These are phyloP conservation scores for Starmerella gropengiesseri DNA, from an alignment of 805 yeast species.

Conservation along the genomic window DNA sequence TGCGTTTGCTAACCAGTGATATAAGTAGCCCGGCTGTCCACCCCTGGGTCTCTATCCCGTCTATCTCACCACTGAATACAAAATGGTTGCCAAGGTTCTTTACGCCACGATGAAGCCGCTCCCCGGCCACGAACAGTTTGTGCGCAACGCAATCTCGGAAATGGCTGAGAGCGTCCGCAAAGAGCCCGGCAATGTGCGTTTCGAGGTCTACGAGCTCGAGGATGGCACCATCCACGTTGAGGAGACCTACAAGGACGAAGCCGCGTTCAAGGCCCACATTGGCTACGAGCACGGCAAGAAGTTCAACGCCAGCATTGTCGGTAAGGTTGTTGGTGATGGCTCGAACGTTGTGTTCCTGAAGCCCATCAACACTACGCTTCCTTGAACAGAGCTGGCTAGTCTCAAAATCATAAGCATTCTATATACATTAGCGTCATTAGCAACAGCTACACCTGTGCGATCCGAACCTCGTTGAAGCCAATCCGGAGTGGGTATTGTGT, in stretches of 20 bases:
- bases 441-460: no score
- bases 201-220: constrained; percentile 24
- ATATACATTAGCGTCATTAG: no score
- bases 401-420: no score
- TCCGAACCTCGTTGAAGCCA: no score
- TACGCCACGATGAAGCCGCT: constrained; percentile 24
- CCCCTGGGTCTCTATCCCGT: no score
- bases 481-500: background rate
- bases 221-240: constrained; percentile 24
- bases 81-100: constrained; percentile 17
- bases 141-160: constrained; percentile 19
- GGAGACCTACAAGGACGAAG: constrained; percentile 27
- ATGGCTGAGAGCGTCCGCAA: constrained; percentile 22
- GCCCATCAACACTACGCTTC: constrained; percentile 18
- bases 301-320: constrained; percentile 24
- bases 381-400: no score
- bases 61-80: background rate
- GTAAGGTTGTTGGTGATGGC: constrained; percentile 23
- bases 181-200: constrained; percentile 26
- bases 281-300: constrained; percentile 23
- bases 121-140: constrained; percentile 22
- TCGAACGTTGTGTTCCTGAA: constrained; percentile 23
- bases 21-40: no score
- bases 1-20: background rate
- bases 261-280: constrained; percentile 26